Evolutionary conservation across 1,139 yeast genomes (phyloP), one percentile per base, ranked within the genome.

Genomic region (Suhomyces terraborum): DNA sequence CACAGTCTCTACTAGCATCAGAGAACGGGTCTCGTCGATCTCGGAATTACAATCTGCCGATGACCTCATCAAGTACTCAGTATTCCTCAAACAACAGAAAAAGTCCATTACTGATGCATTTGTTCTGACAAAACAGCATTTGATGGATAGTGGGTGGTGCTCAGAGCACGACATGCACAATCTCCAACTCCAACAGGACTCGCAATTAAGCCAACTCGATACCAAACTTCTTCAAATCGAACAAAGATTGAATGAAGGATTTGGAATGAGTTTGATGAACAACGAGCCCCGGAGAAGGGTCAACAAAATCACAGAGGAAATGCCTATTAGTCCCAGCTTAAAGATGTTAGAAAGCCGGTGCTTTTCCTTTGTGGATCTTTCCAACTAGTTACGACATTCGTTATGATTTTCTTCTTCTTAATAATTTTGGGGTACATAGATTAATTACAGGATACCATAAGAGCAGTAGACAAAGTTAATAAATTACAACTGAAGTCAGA

Each of bases 91-190:
- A 18, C 54, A 57, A 33, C 71, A 66, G 49, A 66, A 64, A 46
- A 53, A 52, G 33, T 54, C 62, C n/a, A 55, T 67, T 18, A 56
- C 55, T 31, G 67, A 66, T 14, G 72, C 73, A 4, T 73, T 62
- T 48, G 66, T 60, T 32, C 51, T 58, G 18, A 66, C 77, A n/a
- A 66, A 56, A 40, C 55, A 58, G 35, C 59, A 69, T 40, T 60
- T 73, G 43, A 44, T 52, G 20, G 62, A 61, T 30, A 64, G 70
- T 38, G 78, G 78, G 2, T 73, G 78, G 78, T 71, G 76, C 49
- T 69, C 76, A 2, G 54, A 54, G 25, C 69, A 69, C 46, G 77
- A 73, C 51, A 62, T 73, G 53, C 63, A 69, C 45, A 71, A 69
- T 54, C 58, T 70, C 38, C 67, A 62, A 48, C 50, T 67, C 14